phyloP scores from a whole-genome alignment of 495 filamentous ascomycete species.

The Darksidea phi region DNA sequence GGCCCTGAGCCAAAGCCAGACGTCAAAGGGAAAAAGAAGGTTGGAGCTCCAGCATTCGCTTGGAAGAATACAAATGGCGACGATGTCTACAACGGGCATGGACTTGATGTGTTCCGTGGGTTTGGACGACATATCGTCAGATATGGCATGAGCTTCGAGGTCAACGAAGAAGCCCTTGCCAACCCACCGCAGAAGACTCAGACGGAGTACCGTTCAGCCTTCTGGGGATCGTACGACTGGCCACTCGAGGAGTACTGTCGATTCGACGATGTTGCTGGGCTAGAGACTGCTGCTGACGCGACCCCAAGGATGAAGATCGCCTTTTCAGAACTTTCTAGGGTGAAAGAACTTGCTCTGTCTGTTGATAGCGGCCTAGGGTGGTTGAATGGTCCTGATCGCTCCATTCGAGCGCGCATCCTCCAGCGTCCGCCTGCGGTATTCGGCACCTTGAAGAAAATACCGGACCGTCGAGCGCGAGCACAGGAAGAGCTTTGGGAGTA shows the following conservation, averaged over 20 bases:
- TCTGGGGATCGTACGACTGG: conserved; percentile 57
- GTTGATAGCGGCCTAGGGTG: conserved; percentile 59
- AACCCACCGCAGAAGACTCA: conserved; percentile 46
- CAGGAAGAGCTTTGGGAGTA: conserved; percentile 39
- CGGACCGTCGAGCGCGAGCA: conserved; percentile 35
- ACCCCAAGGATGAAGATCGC: conserved; percentile 50
- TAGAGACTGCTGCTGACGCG: conserved; percentile 56
- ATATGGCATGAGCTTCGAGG: conserved; percentile 58
- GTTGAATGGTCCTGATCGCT: conserved; percentile 49
- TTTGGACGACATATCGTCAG: conserved; percentile 52
- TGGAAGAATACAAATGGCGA: conserved; percentile 43
- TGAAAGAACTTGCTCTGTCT: conserved; percentile 54
- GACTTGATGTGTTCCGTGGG: conserved; percentile 51
- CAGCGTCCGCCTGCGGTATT: conserved; percentile 38
- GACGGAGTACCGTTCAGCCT: conserved; percentile 45
- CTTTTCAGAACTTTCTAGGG: conserved; percentile 45
- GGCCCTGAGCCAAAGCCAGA: conserved; percentile 30
- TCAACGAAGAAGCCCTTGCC: conserved; percentile 46
- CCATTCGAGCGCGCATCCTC: conserved; percentile 36
- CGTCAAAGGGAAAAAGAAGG: conserved; percentile 42
- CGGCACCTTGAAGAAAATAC: conserved; percentile 20
- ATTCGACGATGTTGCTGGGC: conserved; percentile 48
- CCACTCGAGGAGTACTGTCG: conserved; percentile 51
- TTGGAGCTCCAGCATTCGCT: neutral
- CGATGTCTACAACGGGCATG: conserved; percentile 44